Evolutionary conservation across 306 rosid species (phyloP), one percentile per base, ranked within the genome.

Genomic region (Cicer bijugum): DNA sequence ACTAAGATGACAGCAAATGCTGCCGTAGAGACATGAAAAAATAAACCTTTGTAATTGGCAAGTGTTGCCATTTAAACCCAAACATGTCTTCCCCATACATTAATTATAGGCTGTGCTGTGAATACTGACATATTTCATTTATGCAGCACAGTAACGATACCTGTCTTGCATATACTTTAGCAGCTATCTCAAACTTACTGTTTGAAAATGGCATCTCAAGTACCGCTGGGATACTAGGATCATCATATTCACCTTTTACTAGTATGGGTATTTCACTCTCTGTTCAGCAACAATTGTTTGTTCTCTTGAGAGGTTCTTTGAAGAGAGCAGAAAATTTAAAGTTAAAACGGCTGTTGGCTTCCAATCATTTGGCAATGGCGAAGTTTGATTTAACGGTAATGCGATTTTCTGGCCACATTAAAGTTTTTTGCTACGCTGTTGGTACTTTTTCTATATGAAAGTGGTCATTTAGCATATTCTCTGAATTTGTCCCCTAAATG

Each of bases 91-190:
- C 61, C 73, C 28, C 73, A 61, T 73, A 42, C 37, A 65, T 42
- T 40, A 40, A 33, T 51, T 64, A 76, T 56, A 33, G 72, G 69
- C 59, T 65, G 43, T 79, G 43, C 53, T 53, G 62, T 53, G 74
- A 64, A 56, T 76, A 46, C 78, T 82, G 76, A 83, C 28, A 20
- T 5, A 43, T 85, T 67, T 71, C 16, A 59, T 82, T 79, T 79
- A 60, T 87, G 88, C 98, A 93, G 98, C 92, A 89, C 87, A 93
- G 90, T 73, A 93, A 93, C n/a, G 98, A 93, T 74, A 87, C 85
- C 48, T 88, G 97, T 73, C 97, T 93, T 66, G 96, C 98, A 39
- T 93, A 89, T 85, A 93, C 97, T 14, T 83, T 91, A 87, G 91
- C 97, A 23, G 97, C 94, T 66, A 91, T 93, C 82, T 90, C 96